Conservation (phyloP, 2,329 filamentous ascomycete genomes). For the Beauveria sp. region DNA sequence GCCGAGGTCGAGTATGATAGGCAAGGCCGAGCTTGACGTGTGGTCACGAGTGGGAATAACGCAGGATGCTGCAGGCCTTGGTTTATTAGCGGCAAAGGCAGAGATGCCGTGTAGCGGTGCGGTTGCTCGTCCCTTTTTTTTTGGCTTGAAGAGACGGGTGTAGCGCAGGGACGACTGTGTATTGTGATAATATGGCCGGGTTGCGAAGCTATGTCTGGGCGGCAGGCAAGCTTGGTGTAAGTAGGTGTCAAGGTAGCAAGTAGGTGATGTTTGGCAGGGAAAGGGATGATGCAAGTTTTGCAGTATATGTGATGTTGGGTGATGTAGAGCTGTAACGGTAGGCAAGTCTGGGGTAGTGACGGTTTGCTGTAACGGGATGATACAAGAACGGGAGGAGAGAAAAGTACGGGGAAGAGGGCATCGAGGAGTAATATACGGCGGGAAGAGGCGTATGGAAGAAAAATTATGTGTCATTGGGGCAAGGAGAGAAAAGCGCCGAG, state of each 20-base stretch:
- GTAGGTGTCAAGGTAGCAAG: not conserved
- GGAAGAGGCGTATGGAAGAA: not conserved
- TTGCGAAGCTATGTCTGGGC: not conserved
- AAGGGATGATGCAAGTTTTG: not conserved
- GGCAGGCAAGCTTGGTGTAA: not conserved
- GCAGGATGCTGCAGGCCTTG: not conserved
- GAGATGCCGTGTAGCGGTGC: not conserved
- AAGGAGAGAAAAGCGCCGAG: not conserved
- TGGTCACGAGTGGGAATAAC: not conserved
- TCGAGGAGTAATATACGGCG: conserved; percentile 6
- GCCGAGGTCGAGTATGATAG: not conserved
- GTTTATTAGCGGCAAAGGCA: not conserved
- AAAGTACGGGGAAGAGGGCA: not conserved
- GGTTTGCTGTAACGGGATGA: not conserved
- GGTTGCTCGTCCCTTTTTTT: not conserved
- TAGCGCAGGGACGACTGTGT: not conserved
- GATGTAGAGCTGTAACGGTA: not conserved
- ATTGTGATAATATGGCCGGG: not conserved
- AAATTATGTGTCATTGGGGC: not conserved
- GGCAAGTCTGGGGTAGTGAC: conserved; percentile 4
- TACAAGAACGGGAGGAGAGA: not conserved
- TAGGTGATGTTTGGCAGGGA: not conserved
- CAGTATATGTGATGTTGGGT: not conserved
- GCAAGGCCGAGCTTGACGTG: not conserved
- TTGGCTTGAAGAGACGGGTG: not conserved